These are phyloP conservation scores for Sophora flavescens DNA, from an alignment of 306 rosid species.

Conservation along the genomic window DNA sequence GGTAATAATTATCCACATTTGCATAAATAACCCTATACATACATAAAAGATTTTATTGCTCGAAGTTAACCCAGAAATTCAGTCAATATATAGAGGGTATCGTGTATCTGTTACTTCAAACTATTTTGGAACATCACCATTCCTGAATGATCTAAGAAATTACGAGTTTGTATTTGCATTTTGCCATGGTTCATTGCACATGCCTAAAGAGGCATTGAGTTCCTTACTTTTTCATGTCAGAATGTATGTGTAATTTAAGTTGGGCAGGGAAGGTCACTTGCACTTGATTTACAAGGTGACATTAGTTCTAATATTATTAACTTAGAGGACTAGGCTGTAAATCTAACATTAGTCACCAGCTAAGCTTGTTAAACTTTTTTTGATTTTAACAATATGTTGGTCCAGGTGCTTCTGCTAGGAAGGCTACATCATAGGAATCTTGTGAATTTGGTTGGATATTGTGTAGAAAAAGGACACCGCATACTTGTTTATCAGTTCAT, in stretches of 20 bases:
- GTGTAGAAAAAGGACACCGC: slow-evolving; percentile 91
- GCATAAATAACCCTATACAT: neutral
- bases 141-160: neutral
- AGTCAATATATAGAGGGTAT: neutral
- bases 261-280: slow-evolving; percentile 5
- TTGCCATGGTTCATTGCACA: neutral
- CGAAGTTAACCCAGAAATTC: slow-evolving; percentile 1
- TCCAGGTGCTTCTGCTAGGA: slow-evolving; percentile 89
- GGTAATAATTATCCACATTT: neutral
- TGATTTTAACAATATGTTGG: slow-evolving; percentile 41
- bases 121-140: neutral
- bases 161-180: slow-evolving; percentile 12
- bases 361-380: slow-evolving; percentile 15
- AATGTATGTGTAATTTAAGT: neutral
- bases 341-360: neutral
- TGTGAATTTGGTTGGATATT: slow-evolving; percentile 92
- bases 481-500: slow-evolving; percentile 89
- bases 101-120: neutral
- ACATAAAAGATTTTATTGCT: neutral
- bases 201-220: neutral
- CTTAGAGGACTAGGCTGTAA: slow-evolving; percentile 13
- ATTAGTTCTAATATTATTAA: slow-evolving; percentile 33
- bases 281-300: neutral
- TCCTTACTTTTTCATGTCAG: slow-evolving; percentile 13
- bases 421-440: slow-evolving; percentile 98